These are phyloP conservation scores for Debaryomyces coudertii DNA, from an alignment of 1,139 yeast species.

Conservation along the genomic window DNA sequence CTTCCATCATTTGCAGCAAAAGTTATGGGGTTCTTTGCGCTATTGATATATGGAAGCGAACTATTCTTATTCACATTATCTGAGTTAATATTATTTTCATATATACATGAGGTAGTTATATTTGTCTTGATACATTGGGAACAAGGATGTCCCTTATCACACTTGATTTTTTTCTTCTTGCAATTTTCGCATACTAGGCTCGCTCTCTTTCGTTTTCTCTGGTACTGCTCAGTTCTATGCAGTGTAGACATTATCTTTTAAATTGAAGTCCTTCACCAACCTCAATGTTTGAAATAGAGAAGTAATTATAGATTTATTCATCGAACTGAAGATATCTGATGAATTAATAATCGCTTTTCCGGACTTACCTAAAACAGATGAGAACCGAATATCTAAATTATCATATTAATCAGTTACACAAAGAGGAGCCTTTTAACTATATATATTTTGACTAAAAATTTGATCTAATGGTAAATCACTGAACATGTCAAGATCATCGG, in stretches of 20 bases:
- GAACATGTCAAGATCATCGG: conserved; percentile 12
- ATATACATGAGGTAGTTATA: conserved; percentile 27
- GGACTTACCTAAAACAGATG: neutral
- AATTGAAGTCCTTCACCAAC: neutral
- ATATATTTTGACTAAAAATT: conserved; percentile 11
- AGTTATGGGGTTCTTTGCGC: conserved; percentile 31
- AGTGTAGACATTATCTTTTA: neutral
- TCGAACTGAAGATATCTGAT: neutral
- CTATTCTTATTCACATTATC: neutral
- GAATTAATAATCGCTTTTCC: neutral
- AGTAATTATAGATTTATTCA: neutral
- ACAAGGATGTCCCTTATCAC: conserved; percentile 43
- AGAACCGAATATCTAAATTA: neutral
- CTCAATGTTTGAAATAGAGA: neutral
- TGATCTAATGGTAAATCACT: conserved; percentile 22
- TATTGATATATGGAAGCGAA: conserved; percentile 25
- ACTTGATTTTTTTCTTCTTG: conserved; percentile 38
- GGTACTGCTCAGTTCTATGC: neutral
- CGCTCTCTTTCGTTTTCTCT: conserved; percentile 32
- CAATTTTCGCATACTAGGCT: conserved; percentile 43
- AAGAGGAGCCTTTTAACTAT: neutral
- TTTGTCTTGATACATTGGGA: conserved; percentile 35
- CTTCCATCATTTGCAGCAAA: conserved; percentile 8
- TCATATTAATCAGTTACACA: neutral
- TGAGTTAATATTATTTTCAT: conserved; percentile 19